Base-by-base conservation (phyloP, 345 rosid genomes). In the Arabis hirsuta region DNA sequence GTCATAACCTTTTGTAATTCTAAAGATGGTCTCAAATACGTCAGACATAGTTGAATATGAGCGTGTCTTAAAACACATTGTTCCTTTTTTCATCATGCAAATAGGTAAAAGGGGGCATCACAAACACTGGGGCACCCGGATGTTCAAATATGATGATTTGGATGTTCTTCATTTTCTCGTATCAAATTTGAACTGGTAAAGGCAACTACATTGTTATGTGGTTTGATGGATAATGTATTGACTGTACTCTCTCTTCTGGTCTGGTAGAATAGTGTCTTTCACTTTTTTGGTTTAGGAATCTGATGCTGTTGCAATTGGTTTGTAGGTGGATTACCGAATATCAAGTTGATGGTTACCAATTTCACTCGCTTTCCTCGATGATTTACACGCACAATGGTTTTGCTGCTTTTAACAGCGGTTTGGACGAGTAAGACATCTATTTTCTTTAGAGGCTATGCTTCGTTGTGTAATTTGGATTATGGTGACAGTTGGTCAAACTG, bases 111-210 rank as follows among this genome's bases (percentile, higher is more conserved):
- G 97, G 56, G 98, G 98, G 32, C 86, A 86, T 76, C 98, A 94
- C 87, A 94, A 88, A 71, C 81, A 82, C 81, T 94, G 98, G 98
- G 98, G 96, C 58, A 94, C 98, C 59, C 84, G 98, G 74, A 94
- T 94, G 97, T 94, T 85, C 84, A 94, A 90, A 77, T 94, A 94
- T 56, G 93, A 84, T 12, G 97, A 94, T 70, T 86, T 82, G 69
- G 98, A 94, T 80, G 97, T 94, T 62, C 80, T 94, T 47, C 96
- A 91, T 34, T 94, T 76, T 82, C 92, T 94, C 78, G 84, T 94
- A 62, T 91, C 98, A 44, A 94, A 94, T 84, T 73, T 94, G 72
- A 91, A 94, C 82, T 91, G 98, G 98, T 94, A 91, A 83, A 65
- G 69, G 46, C 55, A 64, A 59, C 59, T 12, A 5, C 48, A 56